Evolutionary conservation across 2,329 filamentous ascomycete genomes (phyloP), one percentile per base, ranked within the genome.

Genomic region (Penicillium sclerotiorum): DNA sequence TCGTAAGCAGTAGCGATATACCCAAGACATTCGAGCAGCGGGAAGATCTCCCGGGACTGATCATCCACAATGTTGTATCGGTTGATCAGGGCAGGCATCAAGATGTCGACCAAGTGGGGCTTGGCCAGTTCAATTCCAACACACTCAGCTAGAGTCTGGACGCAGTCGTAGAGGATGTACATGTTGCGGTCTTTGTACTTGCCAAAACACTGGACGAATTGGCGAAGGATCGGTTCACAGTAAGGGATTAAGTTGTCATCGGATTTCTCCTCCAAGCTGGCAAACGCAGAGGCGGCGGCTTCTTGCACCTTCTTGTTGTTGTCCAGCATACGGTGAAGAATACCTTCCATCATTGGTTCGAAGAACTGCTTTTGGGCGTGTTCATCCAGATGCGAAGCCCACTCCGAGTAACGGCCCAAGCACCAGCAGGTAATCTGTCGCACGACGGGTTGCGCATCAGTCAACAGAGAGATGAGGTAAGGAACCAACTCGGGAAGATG

Each of bases 121-220:
- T 84, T 80, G n/a, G 90, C 88, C 57, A 99, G 79, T 27, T 88
- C 84, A 6, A 87, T 85, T 9, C 90, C 91, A 47, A 97, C 88
- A 65, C 90, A 88, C 71, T 99, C 94, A 3, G 94, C 94, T 49
- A 99, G 78, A 0, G 94, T 99, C 75, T 99, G 94, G 27, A 99
- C 90, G 70, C 94, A 97, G 74, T 99, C 94, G 75, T 99, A 99
- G 27, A 99, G 83, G 47, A 97, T 95, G 76, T 95, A 96, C 85
- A 97, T 96, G 76, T 99, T 99, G 64, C 90, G 87, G 72, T 97
- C 93, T 80, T 99, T 97, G 83, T 97, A 99, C 73, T 89, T 91
- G 45, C 80, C 82, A 73, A 99, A 99, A 72, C 94, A 99, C 53
- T 82, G 80, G 45, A 96, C 91, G 65, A 93, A 97, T 68, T 97